A percentile compares a stretch with the other conserved stretches of the same genome.
phyloP scores from a whole-genome alignment of 2,329 filamentous ascomycete genomes.

The Stemphylium vesicarium region DNA sequence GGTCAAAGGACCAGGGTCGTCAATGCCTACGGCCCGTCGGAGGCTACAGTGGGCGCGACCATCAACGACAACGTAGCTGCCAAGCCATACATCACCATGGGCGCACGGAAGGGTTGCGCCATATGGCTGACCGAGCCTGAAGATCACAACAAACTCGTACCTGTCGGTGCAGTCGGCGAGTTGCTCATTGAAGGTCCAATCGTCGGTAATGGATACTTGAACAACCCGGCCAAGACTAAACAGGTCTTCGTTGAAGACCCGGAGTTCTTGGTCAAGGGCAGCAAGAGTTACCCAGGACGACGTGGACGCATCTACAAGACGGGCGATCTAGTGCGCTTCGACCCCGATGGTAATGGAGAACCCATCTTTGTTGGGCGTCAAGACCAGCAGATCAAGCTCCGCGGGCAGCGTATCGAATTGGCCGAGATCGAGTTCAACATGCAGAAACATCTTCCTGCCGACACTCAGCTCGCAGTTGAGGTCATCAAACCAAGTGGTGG shows the following conservation, averaged over 20 bases:
- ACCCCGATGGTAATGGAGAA: conserved; percentile 50
- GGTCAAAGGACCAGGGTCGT: conserved; percentile 43
- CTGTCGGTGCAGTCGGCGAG: conserved; percentile 55
- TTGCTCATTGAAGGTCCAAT: conserved; percentile 66
- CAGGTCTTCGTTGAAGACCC: conserved; percentile 58
- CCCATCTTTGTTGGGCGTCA: conserved; percentile 47
- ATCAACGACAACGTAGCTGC: conserved; percentile 39
- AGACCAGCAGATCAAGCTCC: conserved; percentile 51
- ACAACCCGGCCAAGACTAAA: conserved; percentile 45
- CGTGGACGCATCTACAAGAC: conserved; percentile 55
- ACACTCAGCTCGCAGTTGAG: conserved; percentile 55
- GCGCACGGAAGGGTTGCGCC: conserved; percentile 41
- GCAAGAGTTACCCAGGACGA: conserved; percentile 58
- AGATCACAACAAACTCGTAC: conserved; percentile 47
- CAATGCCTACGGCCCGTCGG: conserved; percentile 47
- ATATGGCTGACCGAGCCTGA: conserved; percentile 53
- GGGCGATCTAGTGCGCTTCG: conserved; percentile 56
- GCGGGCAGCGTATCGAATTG: conserved; percentile 49
- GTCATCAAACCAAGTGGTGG: conserved; percentile 52
- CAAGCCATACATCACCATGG: conserved; percentile 47
- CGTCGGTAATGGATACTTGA: conserved; percentile 48
- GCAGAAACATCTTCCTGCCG: conserved; percentile 48
- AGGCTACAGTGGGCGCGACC: conserved; percentile 45
- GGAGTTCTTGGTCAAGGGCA: conserved; percentile 66
- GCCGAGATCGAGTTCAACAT: conserved; percentile 50